These are phyloP conservation scores for Teunomyces barrocoloradensis DNA, from an alignment of 805 yeast genomes.

Conservation along the genomic window DNA sequence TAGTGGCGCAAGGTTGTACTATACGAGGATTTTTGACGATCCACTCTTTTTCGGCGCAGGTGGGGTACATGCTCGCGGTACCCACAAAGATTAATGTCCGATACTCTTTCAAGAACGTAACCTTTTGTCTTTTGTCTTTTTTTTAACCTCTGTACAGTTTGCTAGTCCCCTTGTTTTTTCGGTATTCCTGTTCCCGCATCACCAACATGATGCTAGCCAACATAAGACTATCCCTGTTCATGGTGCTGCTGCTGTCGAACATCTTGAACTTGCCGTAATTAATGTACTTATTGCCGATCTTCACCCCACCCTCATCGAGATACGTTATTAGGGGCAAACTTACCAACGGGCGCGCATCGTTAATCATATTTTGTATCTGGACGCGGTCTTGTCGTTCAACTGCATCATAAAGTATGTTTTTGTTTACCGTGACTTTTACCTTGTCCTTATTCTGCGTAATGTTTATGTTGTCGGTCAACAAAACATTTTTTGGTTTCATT, in stretches of 20 bases:
- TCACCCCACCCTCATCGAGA: constrained; percentile 21
- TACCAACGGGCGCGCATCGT: constrained; percentile 17
- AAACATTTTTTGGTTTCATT: constrained; percentile 14
- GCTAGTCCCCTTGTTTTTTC: constrained; percentile 30
- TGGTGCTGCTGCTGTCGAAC: constrained; percentile 9
- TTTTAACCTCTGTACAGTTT: constrained; percentile 7
- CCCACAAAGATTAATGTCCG: background rate
- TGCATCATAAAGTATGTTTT: constrained; percentile 17
- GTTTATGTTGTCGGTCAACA: constrained; percentile 21
- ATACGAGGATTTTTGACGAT: constrained; percentile 2
- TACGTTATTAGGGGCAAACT: constrained; percentile 30
- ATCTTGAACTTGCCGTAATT: constrained; percentile 23
- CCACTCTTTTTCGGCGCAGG: background rate
- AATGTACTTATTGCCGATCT: constrained; percentile 17
- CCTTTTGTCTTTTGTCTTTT: background rate
- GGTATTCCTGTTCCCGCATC: constrained; percentile 31
- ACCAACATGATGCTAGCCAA: constrained; percentile 24
- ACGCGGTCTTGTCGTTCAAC: constrained; percentile 20
- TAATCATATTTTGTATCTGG: constrained; percentile 17
- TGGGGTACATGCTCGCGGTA: background rate
- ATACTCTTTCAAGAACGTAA: background rate
- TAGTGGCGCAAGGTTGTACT: constrained; percentile 1
- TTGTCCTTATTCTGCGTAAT: constrained; percentile 12
- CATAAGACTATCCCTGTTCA: constrained; percentile 18
- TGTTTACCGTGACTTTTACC: constrained; percentile 6